Evolutionary conservation across 805 yeast genomes (phyloP).

Genomic region (Wickerhamiella sorbophila): DNA sequence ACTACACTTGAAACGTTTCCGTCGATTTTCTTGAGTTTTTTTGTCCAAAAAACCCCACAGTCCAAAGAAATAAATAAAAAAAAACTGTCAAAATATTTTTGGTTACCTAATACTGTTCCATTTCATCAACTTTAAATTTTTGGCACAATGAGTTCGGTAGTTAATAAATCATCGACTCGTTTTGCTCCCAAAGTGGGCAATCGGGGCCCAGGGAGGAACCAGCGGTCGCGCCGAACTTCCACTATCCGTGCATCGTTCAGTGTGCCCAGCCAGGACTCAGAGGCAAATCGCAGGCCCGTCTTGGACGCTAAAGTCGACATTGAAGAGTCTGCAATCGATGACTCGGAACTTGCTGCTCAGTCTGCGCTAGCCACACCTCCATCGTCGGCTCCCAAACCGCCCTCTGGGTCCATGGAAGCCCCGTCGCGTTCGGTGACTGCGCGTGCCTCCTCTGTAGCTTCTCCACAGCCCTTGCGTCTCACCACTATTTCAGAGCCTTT

Average conservation of each 20-base stretch:
- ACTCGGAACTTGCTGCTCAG: neutral
- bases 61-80: too few species aligned
- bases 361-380: neutral
- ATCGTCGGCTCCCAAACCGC: neutral
- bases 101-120: too few species aligned
- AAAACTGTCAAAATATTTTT: too few species aligned
- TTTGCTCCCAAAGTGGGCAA: constrained; percentile 22
- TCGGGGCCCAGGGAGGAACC: constrained; percentile 14
- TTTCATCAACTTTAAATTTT: too few species aligned
- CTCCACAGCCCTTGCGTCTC: neutral
- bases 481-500: neutral
- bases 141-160: constrained; percentile 24
- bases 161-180: constrained; percentile 23
- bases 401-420: neutral
- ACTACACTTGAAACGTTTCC: too few species aligned
- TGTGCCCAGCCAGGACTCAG: constrained; percentile 5
- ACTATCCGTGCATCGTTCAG: constrained; percentile 15
- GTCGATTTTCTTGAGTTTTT: too few species aligned
- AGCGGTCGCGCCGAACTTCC: constrained; percentile 17
- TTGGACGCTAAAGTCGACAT: neutral
- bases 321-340: constrained; percentile 1
- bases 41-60: too few species aligned
- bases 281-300: neutral
- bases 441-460: neutral
- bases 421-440: neutral